These are phyloP conservation scores for Trypanosomatidae sp. DNA, from an alignment of 208 protist genomes.

Conservation along the genomic window DNA sequence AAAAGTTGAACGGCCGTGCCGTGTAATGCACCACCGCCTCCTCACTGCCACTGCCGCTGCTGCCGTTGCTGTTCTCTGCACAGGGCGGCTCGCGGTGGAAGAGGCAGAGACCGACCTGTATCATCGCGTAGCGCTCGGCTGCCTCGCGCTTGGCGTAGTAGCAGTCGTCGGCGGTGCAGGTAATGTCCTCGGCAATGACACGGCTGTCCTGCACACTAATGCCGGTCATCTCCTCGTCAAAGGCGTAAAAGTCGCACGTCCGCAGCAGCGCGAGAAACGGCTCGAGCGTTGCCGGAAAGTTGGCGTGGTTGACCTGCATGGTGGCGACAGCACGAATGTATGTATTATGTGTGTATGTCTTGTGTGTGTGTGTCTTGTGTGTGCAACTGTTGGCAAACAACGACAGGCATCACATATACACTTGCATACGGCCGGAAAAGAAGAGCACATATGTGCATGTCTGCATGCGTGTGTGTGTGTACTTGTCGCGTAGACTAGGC, in stretches of 20 bases:
- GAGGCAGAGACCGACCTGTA: constrained; percentile 74
- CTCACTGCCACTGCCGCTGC: not conserved
- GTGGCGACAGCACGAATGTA: no score
- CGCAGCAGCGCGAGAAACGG: constrained; percentile 50
- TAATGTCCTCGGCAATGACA: constrained; percentile 47
- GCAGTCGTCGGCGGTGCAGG: constrained; percentile 32
- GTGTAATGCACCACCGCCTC: constrained; percentile 10
- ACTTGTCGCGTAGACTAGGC: no score
- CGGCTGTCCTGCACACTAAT: constrained; percentile 33
- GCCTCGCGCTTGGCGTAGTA: constrained; percentile 51
- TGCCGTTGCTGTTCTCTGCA: not conserved
- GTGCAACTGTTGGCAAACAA: not conserved
- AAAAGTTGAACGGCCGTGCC: constrained; percentile 62
- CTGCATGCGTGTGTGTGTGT: no score
- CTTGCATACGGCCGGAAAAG: no score
- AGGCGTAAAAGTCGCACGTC: constrained; percentile 68
- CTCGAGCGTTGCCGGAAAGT: constrained; percentile 42
- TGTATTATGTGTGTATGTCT: no score
- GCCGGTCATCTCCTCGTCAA: constrained; percentile 85
- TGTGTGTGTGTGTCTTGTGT: no score
- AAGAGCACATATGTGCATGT: no score
- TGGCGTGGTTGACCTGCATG: constrained; percentile 69
- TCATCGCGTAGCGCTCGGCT: constrained; percentile 56
- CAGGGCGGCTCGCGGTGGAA: constrained; percentile 23
- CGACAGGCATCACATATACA: not conserved